Evolutionary conservation across 345 rosid species (phyloP), one percentile per base, ranked within the genome.

Genomic region (Eutrema heterophyllum): DNA sequence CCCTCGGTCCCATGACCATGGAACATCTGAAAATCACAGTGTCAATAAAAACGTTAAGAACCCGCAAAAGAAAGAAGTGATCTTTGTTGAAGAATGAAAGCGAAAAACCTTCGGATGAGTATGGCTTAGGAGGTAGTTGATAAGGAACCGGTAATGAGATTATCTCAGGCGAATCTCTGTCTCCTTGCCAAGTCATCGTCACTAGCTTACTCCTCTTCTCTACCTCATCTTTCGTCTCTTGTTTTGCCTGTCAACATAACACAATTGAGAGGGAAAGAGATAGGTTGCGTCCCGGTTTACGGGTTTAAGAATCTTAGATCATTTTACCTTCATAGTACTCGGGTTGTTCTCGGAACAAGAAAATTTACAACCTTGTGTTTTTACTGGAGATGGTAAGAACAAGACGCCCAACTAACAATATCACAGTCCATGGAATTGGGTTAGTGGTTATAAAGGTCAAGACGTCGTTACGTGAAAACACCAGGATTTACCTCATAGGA

Each of bases 1-100:
- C 49, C 57, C 77, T 68, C 93, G 78, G 79, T 92, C 97, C 99
- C 99, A 92, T 24, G 91, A 95, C 97, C 97, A 95, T 0, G 99
- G 97, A 48, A 86, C 82, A 81, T 95, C 99, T 91, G 90, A 58
- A 58, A 40, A 30, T 9, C 44, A 54, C 45, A 57, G 7, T 9
- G 52, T 40, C 44, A 45, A 35, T 48, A 21, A 40, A 30, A 77
- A 9, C 35, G 7, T 9, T 27, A 40, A 45, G 26, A 54, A 69
- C 50, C 61, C 13, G 27, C 27, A 6, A 41, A 24, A 69, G 15
- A 40, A 56, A 46, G 30, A 38, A 66, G 15, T 30, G 41, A 18
- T 36, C 0, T 53, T 12, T 12, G 59, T 14, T 36, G n/a, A 27
- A 29, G 4, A 66, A 57, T 10, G 30, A 9, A 30, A 51, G 41